A percentile compares a stretch with the other conserved stretches of the same genome.
Evolutionary conservation across 2,329 filamentous ascomycete species (phyloP).

Genomic region (Helminthosporium solani): DNA sequence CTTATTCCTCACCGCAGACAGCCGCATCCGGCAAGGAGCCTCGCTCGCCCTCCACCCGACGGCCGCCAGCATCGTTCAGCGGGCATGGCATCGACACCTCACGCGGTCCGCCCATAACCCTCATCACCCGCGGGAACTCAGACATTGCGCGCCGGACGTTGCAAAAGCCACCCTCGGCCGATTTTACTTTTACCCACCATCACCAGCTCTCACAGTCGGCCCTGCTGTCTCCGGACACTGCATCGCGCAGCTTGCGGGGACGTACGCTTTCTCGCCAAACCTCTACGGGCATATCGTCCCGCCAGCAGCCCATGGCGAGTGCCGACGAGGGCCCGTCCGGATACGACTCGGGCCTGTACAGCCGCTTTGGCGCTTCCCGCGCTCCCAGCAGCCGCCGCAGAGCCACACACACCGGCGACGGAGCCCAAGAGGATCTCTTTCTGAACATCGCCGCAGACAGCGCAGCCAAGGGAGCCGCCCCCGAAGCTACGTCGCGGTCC

Average conservation of each 20-base stretch:
- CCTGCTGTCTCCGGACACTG: conserved; percentile 25
- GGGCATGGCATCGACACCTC: conserved; percentile 53
- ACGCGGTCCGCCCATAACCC: conserved; percentile 53
- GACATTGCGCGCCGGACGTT: conserved; percentile 34
- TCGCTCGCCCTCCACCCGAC: conserved; percentile 35
- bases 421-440: conserved; percentile 44
- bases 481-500: conserved; percentile 28
- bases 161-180: conserved; percentile 29
- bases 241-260: conserved; percentile 12
- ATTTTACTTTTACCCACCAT: conserved; percentile 27
- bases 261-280: conserved; percentile 13
- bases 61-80: conserved; percentile 51
- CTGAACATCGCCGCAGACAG: conserved; percentile 45
- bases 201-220: conserved; percentile 26
- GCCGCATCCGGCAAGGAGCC: conserved; percentile 28
- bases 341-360: conserved; percentile 31
- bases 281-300: conserved; percentile 8
- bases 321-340: conserved; percentile 33
- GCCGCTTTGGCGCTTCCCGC: conserved; percentile 22
- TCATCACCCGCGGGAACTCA: conserved; percentile 47
- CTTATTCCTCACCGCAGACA: conserved; percentile 38
- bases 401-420: conserved; percentile 24
- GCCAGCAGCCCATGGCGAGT: conserved; percentile 26
- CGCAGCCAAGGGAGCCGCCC: conserved; percentile 26
- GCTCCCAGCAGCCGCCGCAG: conserved; percentile 19